Conservation (phyloP, 805 yeast species). For the Candida stauntonica region DNA sequence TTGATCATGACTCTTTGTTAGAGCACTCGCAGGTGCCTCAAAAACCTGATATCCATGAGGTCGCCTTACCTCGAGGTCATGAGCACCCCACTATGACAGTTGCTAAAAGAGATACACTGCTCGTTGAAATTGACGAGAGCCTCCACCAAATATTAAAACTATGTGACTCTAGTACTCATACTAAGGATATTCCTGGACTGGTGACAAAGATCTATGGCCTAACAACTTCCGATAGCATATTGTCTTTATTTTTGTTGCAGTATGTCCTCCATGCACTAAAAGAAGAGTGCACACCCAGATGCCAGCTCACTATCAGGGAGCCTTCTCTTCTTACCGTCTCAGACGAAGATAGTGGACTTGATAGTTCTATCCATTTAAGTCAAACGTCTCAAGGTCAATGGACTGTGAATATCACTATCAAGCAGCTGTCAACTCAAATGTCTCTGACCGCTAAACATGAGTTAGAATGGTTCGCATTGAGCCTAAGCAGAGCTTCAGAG, state of each 20-base stretch:
- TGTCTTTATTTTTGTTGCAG: background rate
- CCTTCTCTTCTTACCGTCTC: background rate
- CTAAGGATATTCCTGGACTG: background rate
- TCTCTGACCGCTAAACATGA: background rate
- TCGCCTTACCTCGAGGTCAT: no score
- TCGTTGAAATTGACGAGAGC: background rate
- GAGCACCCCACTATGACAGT: background rate
- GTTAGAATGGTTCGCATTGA: background rate
- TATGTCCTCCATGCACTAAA: background rate
- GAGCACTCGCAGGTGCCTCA: no score
- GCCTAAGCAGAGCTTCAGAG: background rate
- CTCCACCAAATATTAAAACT: background rate
- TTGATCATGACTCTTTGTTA: no score
- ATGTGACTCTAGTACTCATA: background rate
- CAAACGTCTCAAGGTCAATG: background rate
- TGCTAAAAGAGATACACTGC: background rate
- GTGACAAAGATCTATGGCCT: background rate
- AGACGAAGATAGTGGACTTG: background rate
- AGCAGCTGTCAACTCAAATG: background rate
- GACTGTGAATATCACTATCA: background rate
- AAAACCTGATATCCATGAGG: no score
- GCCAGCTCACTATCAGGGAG: background rate
- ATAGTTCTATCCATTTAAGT: no score
- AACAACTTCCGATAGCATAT: background rate
- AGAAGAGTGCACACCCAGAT: background rate